phyloP scores from a whole-genome alignment of 2,329 filamentous ascomycete species.

The Cadophora sp. region DNA sequence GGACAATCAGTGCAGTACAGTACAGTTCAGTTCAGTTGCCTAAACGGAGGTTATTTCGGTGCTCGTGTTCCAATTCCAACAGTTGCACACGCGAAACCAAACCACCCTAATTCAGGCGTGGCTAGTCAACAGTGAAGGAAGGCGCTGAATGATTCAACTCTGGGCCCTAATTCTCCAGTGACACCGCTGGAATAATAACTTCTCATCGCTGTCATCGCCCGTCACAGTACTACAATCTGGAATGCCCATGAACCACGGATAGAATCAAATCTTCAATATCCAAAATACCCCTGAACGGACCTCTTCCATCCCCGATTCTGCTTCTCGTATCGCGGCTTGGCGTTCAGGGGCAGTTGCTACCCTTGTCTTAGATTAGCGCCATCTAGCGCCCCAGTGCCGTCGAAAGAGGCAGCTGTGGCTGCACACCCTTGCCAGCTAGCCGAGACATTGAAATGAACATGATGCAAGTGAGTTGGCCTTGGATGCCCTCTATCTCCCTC shows the following conservation, averaged over 20 bases:
- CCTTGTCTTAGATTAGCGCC: conserved; percentile 4
- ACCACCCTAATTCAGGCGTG: neutral
- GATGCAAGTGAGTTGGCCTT: neutral
- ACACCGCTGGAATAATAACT: too few species aligned
- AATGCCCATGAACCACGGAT: neutral
- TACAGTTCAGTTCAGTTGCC: too few species aligned
- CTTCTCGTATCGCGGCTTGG: conserved; percentile 8
- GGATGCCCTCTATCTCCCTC: too few species aligned
- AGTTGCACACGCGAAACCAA: too few species aligned
- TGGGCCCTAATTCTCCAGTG: neutral
- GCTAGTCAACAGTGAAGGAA: neutral
- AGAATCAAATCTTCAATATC: neutral
- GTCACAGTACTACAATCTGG: too few species aligned
- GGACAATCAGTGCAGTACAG: neutral
- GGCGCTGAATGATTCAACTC: neutral
- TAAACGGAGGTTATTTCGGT: neutral
- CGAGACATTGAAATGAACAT: conserved; percentile 1
- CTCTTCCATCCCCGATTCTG: too few species aligned
- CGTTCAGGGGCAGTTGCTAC: conserved; percentile 2
- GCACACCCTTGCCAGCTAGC: neutral
- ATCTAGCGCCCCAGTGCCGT: neutral
- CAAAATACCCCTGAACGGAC: neutral
- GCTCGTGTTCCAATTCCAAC: conserved; percentile 10
- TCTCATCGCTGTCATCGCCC: too few species aligned
- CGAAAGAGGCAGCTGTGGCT: conserved; percentile 14